These are phyloP conservation scores for Cyphellophora europaea DNA, from an alignment of 2,329 filamentous ascomycete species.

Conservation along the genomic window DNA sequence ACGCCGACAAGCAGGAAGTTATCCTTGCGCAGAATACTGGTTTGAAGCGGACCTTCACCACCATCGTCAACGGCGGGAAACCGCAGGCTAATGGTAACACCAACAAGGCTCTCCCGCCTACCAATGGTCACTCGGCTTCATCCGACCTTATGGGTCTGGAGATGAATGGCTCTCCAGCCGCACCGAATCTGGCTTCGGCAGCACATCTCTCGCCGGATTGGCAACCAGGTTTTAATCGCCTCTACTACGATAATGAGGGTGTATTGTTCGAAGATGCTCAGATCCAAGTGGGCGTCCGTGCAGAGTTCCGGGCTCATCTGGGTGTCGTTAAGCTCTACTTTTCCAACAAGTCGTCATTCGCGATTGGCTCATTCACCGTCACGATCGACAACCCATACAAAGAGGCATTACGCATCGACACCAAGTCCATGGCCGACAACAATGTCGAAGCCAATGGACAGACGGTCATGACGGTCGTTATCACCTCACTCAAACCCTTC, in stretches of 20 bases:
- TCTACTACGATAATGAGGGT: slow-evolving; percentile 73
- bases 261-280: slow-evolving; percentile 92
- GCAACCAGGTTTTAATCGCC: slow-evolving; percentile 78
- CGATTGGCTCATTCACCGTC: slow-evolving; percentile 87
- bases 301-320: slow-evolving; percentile 91
- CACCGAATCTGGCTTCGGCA: slow-evolving; percentile 81
- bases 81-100: slow-evolving; percentile 25
- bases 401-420: slow-evolving; percentile 70
- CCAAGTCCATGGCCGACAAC: slow-evolving; percentile 80
- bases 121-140: slow-evolving; percentile 32
- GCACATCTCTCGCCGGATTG: slow-evolving; percentile 90
- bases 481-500: slow-evolving; percentile 77
- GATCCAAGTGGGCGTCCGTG: slow-evolving; percentile 82
- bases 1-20: slow-evolving; percentile 69
- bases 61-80: slow-evolving; percentile 35
- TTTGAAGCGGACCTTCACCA: slow-evolving; percentile 75
- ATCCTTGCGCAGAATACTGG: slow-evolving; percentile 71
- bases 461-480: slow-evolving; percentile 89
- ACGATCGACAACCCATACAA: slow-evolving; percentile 66
- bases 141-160: slow-evolving; percentile 77
- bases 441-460: slow-evolving; percentile 66
- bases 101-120: slow-evolving; percentile 25
- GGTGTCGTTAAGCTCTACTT: slow-evolving; percentile 95
- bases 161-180: slow-evolving; percentile 49
- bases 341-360: slow-evolving; percentile 79